Evolutionary conservation across 164 flowering plant genomes (phyloP), one percentile per base, ranked within the genome.

Genomic region (Pachysandra terminalis): DNA sequence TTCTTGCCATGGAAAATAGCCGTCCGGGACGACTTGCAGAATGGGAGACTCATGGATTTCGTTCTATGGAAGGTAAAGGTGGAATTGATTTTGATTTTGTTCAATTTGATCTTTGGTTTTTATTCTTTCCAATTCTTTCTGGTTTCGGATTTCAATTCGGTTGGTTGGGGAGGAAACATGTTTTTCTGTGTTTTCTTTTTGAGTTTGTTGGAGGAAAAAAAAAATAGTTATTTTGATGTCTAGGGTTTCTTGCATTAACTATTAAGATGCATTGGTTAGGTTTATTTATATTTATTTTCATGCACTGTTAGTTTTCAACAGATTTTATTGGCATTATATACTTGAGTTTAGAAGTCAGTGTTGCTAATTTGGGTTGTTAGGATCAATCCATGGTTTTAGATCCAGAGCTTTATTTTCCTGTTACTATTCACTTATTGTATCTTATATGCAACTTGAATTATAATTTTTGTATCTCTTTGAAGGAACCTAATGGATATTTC

Each of bases 31-130:
- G 37, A n/a, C 87, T 90, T 8, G 74, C 75, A 5, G 90, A 87
- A 21, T 71, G 77, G 23, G 95, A 89, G 65, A 87, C 89, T 84
- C 97, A 91, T 85, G 97, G 95, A 25, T 91, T 91, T 71, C 89
- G 73, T 63, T 84, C 95, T 14, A 57, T 79, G 80, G 75, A 72
- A 72, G 97, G 97, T 91, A 67, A 69, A 58, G 26, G 17, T 23
- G 14, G 3, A 22, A 26, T 32, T 13, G 62, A 19, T 55, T 5
- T 32, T 65, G 16, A 10, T 24, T 0, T n/a, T n/a, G n/a, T n/a
- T n/a, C n/a, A n/a, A 28, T 16, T 17, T 61, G 27, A 35, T 40
- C 0, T 25, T 40, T 45, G 57, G 26, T 37, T 68, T 35, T 63
- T 28, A 15, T 32, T 53, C 14, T 2, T 26, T 22, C 52, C 48